Evolutionary conservation across 179 eudicot genomes (phyloP).

Genomic region (Amaranthus tricolor): DNA sequence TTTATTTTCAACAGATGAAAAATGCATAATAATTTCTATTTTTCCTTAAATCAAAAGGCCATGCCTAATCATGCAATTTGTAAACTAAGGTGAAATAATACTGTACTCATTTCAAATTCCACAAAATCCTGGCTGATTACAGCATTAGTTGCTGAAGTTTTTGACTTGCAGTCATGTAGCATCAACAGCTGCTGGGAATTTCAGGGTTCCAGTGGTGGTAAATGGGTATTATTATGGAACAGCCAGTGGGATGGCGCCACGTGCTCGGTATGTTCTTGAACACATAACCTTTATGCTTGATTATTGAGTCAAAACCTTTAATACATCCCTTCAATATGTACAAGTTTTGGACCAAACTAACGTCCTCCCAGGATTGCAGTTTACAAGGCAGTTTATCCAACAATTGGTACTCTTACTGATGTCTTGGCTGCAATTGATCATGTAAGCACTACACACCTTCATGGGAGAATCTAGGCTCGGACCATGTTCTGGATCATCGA

Average conservation of each 20-base stretch:
- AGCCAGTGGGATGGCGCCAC: constrained; percentile 98
- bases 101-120: too few species aligned
- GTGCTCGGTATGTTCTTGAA: constrained; percentile 53
- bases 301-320: background rate
- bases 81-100: too few species aligned
- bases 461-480: too few species aligned
- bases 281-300: background rate
- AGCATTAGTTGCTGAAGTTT: background rate
- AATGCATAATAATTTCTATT: too few species aligned
- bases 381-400: constrained; percentile 92
- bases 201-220: constrained; percentile 76
- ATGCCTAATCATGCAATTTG: too few species aligned
- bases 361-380: constrained; percentile 69
- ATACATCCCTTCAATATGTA: background rate
- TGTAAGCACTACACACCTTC: constrained; percentile 37
- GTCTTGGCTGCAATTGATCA: constrained; percentile 94
- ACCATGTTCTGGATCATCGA: too few species aligned
- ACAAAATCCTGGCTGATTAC: too few species aligned
- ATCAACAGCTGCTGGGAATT: constrained; percentile 89
- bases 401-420: constrained; percentile 75
- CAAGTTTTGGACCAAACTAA: background rate
- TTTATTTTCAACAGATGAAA: too few species aligned
- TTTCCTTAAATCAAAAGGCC: too few species aligned
- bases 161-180: constrained; percentile 61
- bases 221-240: constrained; percentile 72